Evolutionary conservation across 148 eudicot genomes (phyloP), one percentile per base, ranked within the genome.

Genomic region (Euryodendron excelsum): DNA sequence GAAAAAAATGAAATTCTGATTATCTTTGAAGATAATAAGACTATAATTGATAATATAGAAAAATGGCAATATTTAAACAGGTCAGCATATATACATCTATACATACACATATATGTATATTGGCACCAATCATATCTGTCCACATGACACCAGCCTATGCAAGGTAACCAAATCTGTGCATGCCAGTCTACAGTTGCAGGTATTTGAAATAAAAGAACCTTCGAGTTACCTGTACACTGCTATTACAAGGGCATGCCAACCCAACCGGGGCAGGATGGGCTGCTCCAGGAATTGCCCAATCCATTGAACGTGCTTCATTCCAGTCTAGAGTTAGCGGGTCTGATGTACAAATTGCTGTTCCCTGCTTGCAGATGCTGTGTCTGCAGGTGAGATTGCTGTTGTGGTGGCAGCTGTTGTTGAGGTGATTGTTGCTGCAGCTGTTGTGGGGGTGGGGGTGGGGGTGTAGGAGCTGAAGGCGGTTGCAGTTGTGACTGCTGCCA

Each of bases 191-290:
- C 60, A 50, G 41, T 31, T 48, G 60, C 60, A 48, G 4, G 20
- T 21, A 34, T 31, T 27, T 58, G 77, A 73, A 58, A 14, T 31
- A 34, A 64, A 76, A 28, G 53, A 76, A 47, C 50, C 31, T 18
- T 63, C 75, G 33, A 36, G 78, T 72, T 81, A 90, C 98, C 96
- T 94, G 92, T 87, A 91, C 96, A 87, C 23, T 66, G 83, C 68
- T 83, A 80, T 73, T 80, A 68, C 65, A 80, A 82, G 81, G 80
- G 88, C 81, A 78, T 87, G 89, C 70, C 72, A 74, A 82, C 59
- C 45, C 77, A 72, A 72, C 79, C 81, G 53, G 84, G 79, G 86
- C 81, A 82, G 75, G 85, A 85, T 73, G 85, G 86, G 80, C 79
- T 81, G 11, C 41, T 74, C 83, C 44, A 78, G 58, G 82, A 80